Evolutionary conservation across 305 asterid species (phyloP), one percentile per base, ranked within the genome.

Genomic region (Fraxinus albicans): DNA sequence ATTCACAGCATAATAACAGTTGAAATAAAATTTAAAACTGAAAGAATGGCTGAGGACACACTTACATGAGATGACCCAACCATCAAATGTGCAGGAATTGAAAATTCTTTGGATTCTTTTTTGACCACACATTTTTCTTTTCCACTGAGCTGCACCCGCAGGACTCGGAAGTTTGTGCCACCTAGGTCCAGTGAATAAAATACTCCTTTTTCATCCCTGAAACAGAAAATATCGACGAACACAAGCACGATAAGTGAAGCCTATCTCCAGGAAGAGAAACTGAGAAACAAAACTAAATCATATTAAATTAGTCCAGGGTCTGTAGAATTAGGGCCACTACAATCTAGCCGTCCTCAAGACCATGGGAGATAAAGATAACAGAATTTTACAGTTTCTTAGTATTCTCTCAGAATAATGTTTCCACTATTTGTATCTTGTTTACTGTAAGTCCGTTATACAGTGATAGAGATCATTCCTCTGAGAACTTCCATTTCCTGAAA

Each of bases 181-280:
- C 98, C 98, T 50, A 95, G 96, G 89, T 95, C 98, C 86, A 95
- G 84, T 5, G 97, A 96, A 86, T 95, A 95, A 86, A 81, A 95
- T 55, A 91, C 93, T 25, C 98, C 98, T 70, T 90, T 89, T 90
- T 95, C 98, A 21, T 92, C 91, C 34, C 98, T 95, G 78, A 65
- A 53, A 85, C 40, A 84, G 23, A 85, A 80, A 79, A 69, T 35
- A 80, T 76, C 21, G 17, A 72, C 72, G 80, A 75, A 81, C 80
- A 83, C 50, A 73, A 29, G 42, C 75, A 73, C 34, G 10, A 35
- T n/a, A 25, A 65, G 34, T 35, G 65, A 80, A 50, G 40, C 83
- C 15, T 2, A 69, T 34, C 81, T 75, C 70, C 75, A 38, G 8
- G 42, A 73, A 12, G 69, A 67, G 44, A 8, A 83, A 6, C 21